Evolutionary conservation across 495 filamentous ascomycete species (phyloP), one percentile per base, ranked within the genome.

Genomic region (Bathelium albidoporum): DNA sequence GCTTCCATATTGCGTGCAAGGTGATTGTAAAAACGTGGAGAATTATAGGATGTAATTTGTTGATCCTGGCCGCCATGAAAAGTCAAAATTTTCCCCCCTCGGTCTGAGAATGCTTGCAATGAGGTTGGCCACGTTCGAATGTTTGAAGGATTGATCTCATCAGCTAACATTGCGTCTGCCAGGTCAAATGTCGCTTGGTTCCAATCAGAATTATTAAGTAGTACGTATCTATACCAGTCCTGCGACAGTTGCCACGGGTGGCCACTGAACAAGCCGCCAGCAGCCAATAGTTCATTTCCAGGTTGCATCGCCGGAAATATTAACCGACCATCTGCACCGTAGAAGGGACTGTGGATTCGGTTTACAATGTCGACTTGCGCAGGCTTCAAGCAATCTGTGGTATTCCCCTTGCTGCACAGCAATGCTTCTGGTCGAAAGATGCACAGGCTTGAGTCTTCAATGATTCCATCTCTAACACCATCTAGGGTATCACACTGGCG

Each of bases 181-280:
- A 61, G 36, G n/a, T 41, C 3, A 36, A 61, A 44, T 10, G 39
- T 41, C 24, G 34, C 36, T 44, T 60, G 59, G 12, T 44, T 18
- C 41, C 60, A 61, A 31, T 24, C 24, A 0, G 81, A 74, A 49
- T 73, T 64, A 59, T 84, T 69, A 68, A 82, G 82, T 43, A 86
- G 78, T 0, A 80, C 82, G 67, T 84, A 87, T 22, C 73, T 73
- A 69, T 73, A 83, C 72, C 71, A 75, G 58, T 75, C 72, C 9
- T 36, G 32, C 3, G 64, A 58, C 12, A 58, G 53, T 20, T n/a
- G 32, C 55, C 65, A 75, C 5, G 73, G 67, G 0, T 41, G 20
- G 0, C 62, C 61, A 24, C 63, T 65, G 62, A 28, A 55, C 20
- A 55, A 24, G 9, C 49, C 49, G n/a, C 24, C 24, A 29, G 49